phyloP scores from a whole-genome alignment of 768 basidiomycete species.

The Boletellus emodensis region DNA sequence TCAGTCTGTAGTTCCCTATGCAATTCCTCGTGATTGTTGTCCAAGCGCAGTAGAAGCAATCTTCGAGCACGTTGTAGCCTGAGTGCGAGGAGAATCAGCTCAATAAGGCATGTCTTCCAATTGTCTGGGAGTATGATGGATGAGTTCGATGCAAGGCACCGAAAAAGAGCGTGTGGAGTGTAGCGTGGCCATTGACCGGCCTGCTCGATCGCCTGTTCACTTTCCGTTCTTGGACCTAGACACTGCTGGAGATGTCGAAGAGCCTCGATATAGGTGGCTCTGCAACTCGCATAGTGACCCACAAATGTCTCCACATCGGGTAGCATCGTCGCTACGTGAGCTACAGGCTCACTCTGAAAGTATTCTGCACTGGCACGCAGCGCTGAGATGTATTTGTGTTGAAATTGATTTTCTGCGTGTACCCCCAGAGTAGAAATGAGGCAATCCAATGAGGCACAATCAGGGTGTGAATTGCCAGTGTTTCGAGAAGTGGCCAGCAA shows the following conservation, averaged over 20 bases:
- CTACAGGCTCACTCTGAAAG: neutral
- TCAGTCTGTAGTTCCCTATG: slow-evolving; percentile 23
- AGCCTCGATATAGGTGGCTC: neutral
- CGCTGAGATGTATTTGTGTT: neutral
- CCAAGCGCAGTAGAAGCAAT: slow-evolving; percentile 23
- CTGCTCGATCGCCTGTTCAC: slow-evolving; percentile 15
- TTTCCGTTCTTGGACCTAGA: slow-evolving; percentile 13
- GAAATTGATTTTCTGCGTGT: neutral
- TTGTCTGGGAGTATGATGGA: slow-evolving; percentile 5
- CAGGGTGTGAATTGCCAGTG: neutral
- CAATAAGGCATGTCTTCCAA: slow-evolving; percentile 32
- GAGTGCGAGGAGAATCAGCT: slow-evolving; percentile 29
- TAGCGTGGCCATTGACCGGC: slow-evolving; percentile 38
- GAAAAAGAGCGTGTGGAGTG: slow-evolving; percentile 30
- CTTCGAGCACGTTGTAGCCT: slow-evolving; percentile 37
- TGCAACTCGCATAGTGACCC: slow-evolving; percentile 9
- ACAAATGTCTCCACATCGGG: slow-evolving; percentile 3
- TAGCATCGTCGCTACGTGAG: neutral
- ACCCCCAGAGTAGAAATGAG: neutral
- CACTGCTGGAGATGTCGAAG: neutral
- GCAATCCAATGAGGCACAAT: neutral
- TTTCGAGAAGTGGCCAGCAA: neutral
- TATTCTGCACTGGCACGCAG: neutral
- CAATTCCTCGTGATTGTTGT: slow-evolving; percentile 30
- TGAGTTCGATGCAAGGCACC: slow-evolving; percentile 26